Conservation (phyloP, 2,329 filamentous ascomycete genomes). For the Zopfia rhizophila region DNA sequence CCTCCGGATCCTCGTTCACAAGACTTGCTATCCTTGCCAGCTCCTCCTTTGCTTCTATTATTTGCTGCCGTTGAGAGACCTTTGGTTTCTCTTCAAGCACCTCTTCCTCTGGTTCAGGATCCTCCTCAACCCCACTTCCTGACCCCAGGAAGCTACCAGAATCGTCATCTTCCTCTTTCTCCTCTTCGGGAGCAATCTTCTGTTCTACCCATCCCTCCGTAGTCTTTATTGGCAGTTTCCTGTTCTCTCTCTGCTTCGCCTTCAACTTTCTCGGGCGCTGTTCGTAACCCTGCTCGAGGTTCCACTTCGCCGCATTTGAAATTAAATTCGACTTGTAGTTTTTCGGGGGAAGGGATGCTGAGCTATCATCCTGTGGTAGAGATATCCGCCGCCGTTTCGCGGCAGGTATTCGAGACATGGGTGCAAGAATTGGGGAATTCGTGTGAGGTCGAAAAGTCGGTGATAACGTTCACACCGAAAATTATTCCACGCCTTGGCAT, state of each 20-base stretch:
- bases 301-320: slow-evolving; percentile 82
- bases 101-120: slow-evolving; percentile 51
- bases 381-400: slow-evolving; percentile 51
- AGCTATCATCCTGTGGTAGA: slow-evolving; percentile 41
- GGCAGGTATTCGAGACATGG: slow-evolving; percentile 48
- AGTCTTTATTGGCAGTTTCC: slow-evolving; percentile 86
- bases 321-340: slow-evolving; percentile 67
- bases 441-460: slow-evolving; percentile 15
- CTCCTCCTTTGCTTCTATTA: slow-evolving; percentile 90
- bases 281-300: slow-evolving; percentile 93
- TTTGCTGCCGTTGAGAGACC: slow-evolving; percentile 80
- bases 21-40: slow-evolving; percentile 82
- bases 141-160: slow-evolving; percentile 72
- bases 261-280: slow-evolving; percentile 77
- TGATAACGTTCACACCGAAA: slow-evolving; percentile 21
- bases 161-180: slow-evolving; percentile 66
- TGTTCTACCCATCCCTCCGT: slow-evolving; percentile 77
- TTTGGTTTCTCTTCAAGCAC: slow-evolving; percentile 66
- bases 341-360: slow-evolving; percentile 25
- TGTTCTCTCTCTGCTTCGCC: slow-evolving; percentile 78
- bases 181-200: slow-evolving; percentile 46
- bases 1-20: slow-evolving; percentile 93
- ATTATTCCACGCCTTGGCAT: slow-evolving; percentile 34
- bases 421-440: slow-evolving; percentile 6
- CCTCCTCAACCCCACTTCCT: slow-evolving; percentile 63